Evolutionary conservation across 2,329 filamentous ascomycete species (phyloP).

Genomic region (Pseudocercospora ulei): DNA sequence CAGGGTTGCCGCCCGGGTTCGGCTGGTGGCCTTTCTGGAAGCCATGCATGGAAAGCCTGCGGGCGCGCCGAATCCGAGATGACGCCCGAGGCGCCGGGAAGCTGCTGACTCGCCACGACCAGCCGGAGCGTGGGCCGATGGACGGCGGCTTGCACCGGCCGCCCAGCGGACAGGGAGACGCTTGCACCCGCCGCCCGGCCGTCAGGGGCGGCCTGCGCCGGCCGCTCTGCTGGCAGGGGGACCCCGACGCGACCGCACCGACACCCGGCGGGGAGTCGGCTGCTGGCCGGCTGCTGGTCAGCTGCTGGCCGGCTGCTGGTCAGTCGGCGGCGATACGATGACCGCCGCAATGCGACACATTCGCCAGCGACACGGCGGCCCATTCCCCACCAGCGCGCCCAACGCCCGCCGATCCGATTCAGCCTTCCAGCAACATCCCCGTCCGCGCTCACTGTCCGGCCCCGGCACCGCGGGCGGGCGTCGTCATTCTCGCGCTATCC

Average conservation of each 20-base stretch:
- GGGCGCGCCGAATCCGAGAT: no score
- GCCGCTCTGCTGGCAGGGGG: neutral
- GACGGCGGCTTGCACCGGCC: no score
- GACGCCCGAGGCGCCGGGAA: no score
- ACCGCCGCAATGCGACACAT: neutral
- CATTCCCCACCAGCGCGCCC: no score
- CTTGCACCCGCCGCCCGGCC: no score
- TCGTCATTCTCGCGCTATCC: constrained; percentile 21
- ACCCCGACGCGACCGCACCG: neutral
- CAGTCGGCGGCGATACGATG: constrained; percentile 4
- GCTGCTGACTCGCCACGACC: no score
- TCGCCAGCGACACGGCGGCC: neutral
- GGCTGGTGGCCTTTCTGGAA: no score
- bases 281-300: no score
- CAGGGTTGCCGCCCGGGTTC: no score
- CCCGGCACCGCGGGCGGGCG: constrained; percentile 20
- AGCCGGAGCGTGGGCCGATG: no score
- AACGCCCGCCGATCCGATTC: constrained; percentile 7
- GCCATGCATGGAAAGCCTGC: no score
- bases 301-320: constrained; percentile 7
- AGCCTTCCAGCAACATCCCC: constrained; percentile 11
- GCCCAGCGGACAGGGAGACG: no score
- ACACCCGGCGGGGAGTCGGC: neutral
- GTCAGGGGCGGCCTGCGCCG: neutral
- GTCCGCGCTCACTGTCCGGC: constrained; percentile 13